Conservation (phyloP, 192 early-diverging fungal species). For the Jimgerdemannia flammicorona region DNA sequence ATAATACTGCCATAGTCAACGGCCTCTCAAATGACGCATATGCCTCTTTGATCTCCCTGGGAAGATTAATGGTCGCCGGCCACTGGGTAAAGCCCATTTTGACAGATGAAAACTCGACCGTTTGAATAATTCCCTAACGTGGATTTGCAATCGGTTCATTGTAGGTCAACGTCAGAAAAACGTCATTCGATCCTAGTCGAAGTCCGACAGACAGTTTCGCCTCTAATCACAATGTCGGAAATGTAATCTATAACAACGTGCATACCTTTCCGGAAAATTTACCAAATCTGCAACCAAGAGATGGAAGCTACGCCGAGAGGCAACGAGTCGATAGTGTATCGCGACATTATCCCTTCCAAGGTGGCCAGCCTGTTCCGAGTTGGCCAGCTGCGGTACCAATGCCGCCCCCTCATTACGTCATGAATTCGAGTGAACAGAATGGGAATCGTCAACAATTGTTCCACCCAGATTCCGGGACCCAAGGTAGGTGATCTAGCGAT, state of each 20-base stretch:
- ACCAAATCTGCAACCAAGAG: too few species aligned
- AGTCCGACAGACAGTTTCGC: background rate
- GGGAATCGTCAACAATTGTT: background rate
- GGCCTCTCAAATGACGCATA: background rate
- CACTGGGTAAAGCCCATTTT: background rate
- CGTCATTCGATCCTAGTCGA: too few species aligned
- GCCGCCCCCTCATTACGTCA: background rate
- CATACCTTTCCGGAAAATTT: too few species aligned
- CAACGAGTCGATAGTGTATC: background rate
- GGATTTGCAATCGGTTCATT: background rate
- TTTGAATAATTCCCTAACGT: background rate
- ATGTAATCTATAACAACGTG: background rate
- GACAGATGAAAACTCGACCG: background rate
- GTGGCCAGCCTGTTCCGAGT: background rate
- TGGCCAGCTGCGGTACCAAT: background rate
- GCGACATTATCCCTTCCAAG: background rate
- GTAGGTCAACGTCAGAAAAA: background rate
- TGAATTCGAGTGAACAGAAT: background rate
- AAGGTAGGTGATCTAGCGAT: background rate
- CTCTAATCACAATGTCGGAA: background rate
- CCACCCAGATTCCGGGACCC: background rate
- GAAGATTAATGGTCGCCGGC: background rate
- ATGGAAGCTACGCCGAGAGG: too few species aligned
- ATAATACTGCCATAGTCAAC: background rate
- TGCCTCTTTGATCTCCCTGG: background rate